Conservation (phyloP, 129 eudicot species). For the Flaveria linearis region DNA sequence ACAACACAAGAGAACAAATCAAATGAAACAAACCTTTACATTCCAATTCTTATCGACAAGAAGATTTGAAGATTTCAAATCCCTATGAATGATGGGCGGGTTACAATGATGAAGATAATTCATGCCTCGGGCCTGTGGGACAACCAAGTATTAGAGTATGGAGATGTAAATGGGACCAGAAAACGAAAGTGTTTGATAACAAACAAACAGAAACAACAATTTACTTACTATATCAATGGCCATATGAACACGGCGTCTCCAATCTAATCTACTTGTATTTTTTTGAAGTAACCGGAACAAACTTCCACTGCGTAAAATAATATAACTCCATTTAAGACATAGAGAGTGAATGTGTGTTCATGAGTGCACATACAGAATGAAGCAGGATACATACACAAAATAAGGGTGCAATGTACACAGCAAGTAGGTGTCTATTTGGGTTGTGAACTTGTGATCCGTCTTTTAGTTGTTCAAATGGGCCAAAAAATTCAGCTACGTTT, state of each 20-base stretch:
- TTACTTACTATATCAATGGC: constrained; percentile 89
- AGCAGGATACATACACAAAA: neutral
- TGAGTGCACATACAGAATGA: neutral
- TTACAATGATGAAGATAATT: constrained; percentile 91
- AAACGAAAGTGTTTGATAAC: neutral
- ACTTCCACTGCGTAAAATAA: constrained; percentile 66
- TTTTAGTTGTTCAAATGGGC: neutral
- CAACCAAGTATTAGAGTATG: constrained; percentile 14
- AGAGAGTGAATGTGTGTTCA: neutral
- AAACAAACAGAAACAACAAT: neutral
- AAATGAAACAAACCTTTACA: constrained; percentile 63
- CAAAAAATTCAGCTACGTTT: neutral
- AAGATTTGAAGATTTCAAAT: constrained; percentile 93
- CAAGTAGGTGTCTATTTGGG: neutral
- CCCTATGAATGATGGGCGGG: constrained; percentile 93
- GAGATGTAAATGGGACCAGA: constrained; percentile 1
- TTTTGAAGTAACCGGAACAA: constrained; percentile 78
- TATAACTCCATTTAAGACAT: constrained; percentile 17
- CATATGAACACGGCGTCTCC: constrained; percentile 93
- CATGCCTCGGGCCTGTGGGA: constrained; percentile 90
- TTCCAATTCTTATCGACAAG: constrained; percentile 97
- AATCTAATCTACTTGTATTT: constrained; percentile 66
- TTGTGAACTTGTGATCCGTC: too few species aligned
- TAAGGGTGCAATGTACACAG: too few species aligned
- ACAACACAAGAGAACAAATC: constrained; percentile 1